Conservation (phyloP, 2,329 filamentous ascomycete genomes). For the Fusarium marasasianum region DNA sequence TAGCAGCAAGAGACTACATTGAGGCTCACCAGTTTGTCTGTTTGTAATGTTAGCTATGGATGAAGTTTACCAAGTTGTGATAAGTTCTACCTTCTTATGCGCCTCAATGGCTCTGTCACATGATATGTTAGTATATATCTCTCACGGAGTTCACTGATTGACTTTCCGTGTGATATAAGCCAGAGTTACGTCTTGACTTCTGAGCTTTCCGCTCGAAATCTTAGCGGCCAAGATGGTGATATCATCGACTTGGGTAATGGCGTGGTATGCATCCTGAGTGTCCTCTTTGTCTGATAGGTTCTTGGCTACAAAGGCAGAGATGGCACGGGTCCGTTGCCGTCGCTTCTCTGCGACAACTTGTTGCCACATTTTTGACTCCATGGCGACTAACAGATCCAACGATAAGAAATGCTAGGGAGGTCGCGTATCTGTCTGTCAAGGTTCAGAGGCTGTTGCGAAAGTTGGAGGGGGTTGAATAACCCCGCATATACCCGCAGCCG, state of each 20-base stretch:
- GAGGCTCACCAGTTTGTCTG: slow-evolving; percentile 23
- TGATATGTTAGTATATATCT: background rate
- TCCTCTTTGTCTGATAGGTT: background rate
- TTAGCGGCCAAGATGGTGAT: background rate
- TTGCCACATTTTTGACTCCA: slow-evolving; percentile 10
- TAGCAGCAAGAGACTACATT: background rate
- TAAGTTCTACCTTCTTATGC: background rate
- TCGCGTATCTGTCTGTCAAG: background rate
- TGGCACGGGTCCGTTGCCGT: background rate
- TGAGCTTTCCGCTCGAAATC: background rate
- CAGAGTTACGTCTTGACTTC: background rate
- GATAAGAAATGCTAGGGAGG: background rate
- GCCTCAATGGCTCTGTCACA: slow-evolving; percentile 9
- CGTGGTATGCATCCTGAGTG: background rate
- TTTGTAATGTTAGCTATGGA: background rate
- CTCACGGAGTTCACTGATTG: accelerated
- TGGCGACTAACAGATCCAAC: accelerated
- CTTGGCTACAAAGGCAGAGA: background rate
- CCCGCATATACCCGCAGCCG: background rate
- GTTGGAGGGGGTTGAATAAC: background rate
- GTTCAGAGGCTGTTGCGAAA: background rate
- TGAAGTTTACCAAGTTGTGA: too few species aligned
- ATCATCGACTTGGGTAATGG: slow-evolving; percentile 4
- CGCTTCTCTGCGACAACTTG: background rate
- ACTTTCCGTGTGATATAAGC: slow-evolving; percentile 21